A percentile compares a stretch with the other conserved stretches of the same genome.
Conservation (phyloP, 2,329 filamentous ascomycete genomes). For the Zymoseptoria ardabiliae region DNA sequence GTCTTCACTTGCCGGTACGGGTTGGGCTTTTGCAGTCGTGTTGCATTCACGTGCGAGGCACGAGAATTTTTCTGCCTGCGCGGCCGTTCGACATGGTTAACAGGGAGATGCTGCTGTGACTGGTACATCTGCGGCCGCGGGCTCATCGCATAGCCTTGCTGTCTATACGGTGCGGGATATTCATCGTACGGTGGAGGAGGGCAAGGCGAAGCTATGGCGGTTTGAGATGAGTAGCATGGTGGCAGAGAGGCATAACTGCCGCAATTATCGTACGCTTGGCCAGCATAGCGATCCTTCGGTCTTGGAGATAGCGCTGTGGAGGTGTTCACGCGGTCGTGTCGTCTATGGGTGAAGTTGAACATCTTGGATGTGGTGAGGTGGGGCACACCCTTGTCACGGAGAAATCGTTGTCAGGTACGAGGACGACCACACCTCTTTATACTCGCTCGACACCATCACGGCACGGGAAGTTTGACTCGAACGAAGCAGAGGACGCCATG, state of each 20-base stretch:
- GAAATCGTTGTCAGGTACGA: background rate
- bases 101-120: slow-evolving; percentile 9
- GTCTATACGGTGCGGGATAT: slow-evolving; percentile 5
- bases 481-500: background rate
- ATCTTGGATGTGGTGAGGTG: background rate
- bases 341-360: background rate
- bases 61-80: slow-evolving; percentile 4
- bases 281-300: background rate
- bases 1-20: slow-evolving; percentile 6
- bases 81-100: background rate
- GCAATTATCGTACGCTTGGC: background rate
- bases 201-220: slow-evolving; percentile 1
- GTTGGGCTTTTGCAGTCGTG: slow-evolving; percentile 1
- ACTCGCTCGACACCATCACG: background rate
- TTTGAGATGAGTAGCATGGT: background rate
- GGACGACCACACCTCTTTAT: background rate
- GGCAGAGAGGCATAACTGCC: background rate
- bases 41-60: slow-evolving; percentile 8
- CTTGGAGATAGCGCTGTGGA: background rate
- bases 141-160: slow-evolving; percentile 8
- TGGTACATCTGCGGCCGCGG: background rate
- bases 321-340: background rate
- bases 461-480: background rate
- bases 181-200: slow-evolving; percentile 15
- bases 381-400: background rate